phyloP scores from a whole-genome alignment of 177 flowering plant species.

The Vitis hybrid region DNA sequence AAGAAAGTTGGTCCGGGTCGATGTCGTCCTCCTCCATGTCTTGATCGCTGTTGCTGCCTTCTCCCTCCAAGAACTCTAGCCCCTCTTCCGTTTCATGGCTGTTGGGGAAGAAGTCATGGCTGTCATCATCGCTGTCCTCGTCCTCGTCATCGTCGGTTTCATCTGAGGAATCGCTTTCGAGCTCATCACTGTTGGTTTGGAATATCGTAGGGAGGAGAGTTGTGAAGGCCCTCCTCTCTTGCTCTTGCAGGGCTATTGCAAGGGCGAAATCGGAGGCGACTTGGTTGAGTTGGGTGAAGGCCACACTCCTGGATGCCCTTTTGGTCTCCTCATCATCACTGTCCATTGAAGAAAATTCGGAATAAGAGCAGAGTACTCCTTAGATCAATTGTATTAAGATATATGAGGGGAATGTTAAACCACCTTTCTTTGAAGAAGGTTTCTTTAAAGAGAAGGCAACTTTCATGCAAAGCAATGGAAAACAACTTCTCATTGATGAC shows the following conservation, averaged over 20 bases:
- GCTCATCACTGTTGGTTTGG: no score
- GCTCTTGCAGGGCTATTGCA: conserved; percentile 39
- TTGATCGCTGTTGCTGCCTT: conserved; percentile 17
- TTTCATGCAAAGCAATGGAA: conserved; percentile 16
- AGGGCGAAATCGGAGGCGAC: conserved; percentile 32
- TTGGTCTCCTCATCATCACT: conserved; percentile 15
- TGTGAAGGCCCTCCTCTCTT: conserved; percentile 19
- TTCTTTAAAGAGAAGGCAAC: conserved; percentile 13
- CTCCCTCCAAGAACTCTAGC: conserved; percentile 20
- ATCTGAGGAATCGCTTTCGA: no score
- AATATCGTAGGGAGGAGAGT: not conserved
- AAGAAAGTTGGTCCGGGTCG: conserved; percentile 42
- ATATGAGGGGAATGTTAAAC: no score
- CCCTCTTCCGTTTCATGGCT: conserved; percentile 10
- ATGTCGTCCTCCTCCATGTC: conserved; percentile 34
- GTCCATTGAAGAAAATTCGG: conserved; percentile 14
- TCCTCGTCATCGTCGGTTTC: conserved; percentile 20
- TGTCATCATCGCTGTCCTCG: conserved; percentile 1
- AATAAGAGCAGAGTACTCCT: not conserved
- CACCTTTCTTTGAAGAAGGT: no score
- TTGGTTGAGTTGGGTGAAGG: conserved; percentile 25
- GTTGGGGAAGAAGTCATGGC: conserved; percentile 16
- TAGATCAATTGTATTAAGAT: no score
- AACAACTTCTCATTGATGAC: not conserved
- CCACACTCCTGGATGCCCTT: conserved; percentile 10